Evolutionary conservation across 345 rosid genomes (phyloP).

Genomic region (Erucastrum elatum): DNA sequence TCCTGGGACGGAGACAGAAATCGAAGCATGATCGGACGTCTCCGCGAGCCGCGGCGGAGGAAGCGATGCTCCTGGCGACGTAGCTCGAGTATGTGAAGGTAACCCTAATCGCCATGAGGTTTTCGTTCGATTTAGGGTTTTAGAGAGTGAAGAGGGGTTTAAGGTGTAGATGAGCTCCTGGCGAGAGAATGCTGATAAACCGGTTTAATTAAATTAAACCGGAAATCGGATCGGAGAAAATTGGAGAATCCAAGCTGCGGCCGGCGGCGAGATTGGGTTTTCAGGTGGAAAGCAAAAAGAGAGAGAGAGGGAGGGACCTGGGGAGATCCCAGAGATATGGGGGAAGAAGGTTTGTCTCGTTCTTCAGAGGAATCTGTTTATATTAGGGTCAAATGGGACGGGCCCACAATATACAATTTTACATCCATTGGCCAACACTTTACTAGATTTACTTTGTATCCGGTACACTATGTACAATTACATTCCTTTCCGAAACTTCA

Average conservation of each 20-base stretch:
- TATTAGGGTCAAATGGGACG: background rate
- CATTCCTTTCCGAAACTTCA: background rate
- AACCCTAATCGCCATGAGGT: slow-evolving; percentile 70
- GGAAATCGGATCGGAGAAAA: slow-evolving; percentile 37
- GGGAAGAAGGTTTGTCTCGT: background rate
- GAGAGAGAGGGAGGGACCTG: background rate
- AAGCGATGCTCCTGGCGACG: slow-evolving; percentile 58
- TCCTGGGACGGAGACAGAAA: slow-evolving; percentile 52
- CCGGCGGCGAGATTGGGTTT: slow-evolving; percentile 18
- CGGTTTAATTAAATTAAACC: slow-evolving; percentile 15
- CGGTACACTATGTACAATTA: background rate
- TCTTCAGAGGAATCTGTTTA: background rate
- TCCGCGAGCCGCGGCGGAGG: slow-evolving; percentile 56
- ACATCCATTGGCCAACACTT: background rate
- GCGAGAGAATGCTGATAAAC: slow-evolving; percentile 23
- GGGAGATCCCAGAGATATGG: slow-evolving; percentile 13
- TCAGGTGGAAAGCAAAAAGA: slow-evolving; percentile 8
- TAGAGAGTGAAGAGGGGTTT: background rate
- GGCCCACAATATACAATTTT: background rate
- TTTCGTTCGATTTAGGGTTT: background rate
- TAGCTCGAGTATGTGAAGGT: slow-evolving; percentile 67
- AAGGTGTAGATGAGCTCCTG: too few species aligned
- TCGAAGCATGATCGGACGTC: slow-evolving; percentile 55
- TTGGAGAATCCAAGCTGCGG: slow-evolving; percentile 3
- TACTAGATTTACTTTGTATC: background rate